Evolutionary conservation across 345 rosid species (phyloP).

Genomic region (Bretschneidera sinensis): DNA sequence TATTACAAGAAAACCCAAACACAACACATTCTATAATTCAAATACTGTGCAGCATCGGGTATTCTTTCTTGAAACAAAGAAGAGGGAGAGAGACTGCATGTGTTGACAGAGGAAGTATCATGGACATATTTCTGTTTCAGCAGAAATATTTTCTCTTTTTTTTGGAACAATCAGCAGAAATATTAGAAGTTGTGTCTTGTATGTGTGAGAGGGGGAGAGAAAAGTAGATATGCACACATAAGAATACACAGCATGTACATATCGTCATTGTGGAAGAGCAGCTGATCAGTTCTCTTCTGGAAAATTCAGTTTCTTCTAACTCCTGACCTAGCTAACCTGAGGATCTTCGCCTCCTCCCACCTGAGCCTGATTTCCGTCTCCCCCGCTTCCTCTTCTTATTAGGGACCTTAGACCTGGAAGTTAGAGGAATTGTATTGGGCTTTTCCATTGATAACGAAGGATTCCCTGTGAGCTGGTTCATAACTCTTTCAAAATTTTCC

Average conservation of each 20-base stretch:
- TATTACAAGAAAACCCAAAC: neutral
- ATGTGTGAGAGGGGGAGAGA: neutral
- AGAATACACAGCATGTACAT: slow-evolving; percentile 9
- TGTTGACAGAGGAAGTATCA: neutral
- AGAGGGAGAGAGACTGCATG: no score
- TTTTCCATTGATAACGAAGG: slow-evolving; percentile 20
- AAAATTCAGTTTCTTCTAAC: neutral
- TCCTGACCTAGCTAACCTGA: neutral
- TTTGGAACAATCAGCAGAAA: neutral
- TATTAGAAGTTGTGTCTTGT: neutral
- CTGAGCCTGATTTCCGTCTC: slow-evolving; percentile 36
- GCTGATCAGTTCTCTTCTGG: neutral
- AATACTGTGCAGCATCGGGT: neutral
- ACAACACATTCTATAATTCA: no score
- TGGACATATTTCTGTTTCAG: neutral
- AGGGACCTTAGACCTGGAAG: slow-evolving; percentile 38
- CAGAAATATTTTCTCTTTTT: neutral
- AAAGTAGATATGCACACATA: neutral
- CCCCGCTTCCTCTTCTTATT: slow-evolving; percentile 52
- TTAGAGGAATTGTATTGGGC: slow-evolving; percentile 25
- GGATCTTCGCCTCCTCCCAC: slow-evolving; percentile 38
- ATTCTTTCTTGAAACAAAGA: no score
- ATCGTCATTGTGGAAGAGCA: neutral
- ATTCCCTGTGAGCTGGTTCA: slow-evolving; percentile 26
- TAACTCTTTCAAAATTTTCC: slow-evolving; percentile 22